phyloP scores from a whole-genome alignment of 2,329 filamentous ascomycete species.

The Penicillium sp. region DNA sequence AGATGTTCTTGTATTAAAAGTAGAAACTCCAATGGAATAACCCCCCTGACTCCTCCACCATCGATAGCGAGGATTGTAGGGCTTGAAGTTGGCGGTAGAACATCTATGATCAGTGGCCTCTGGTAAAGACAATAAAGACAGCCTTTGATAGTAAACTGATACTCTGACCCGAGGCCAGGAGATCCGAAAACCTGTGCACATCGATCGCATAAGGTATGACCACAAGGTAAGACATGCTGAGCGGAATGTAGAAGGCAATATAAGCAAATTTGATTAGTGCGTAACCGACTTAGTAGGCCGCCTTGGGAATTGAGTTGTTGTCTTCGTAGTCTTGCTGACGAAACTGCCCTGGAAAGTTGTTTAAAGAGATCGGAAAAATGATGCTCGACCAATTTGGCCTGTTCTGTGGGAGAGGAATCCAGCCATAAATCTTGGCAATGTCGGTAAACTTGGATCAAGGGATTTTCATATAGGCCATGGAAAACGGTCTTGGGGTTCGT shows the following conservation, averaged over 20 bases:
- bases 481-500: constrained; percentile 5
- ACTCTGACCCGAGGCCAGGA: constrained; percentile 8
- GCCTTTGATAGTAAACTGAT: constrained; percentile 17
- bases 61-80: constrained; percentile 29
- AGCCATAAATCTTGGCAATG: background rate
- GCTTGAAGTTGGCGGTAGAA: constrained; percentile 26
- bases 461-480: constrained; percentile 1
- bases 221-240: constrained; percentile 19
- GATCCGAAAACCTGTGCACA: constrained; percentile 21
- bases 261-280: constrained; percentile 21
- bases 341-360: background rate
- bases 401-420: background rate
- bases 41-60: constrained; percentile 22
- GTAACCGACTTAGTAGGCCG: constrained; percentile 11
- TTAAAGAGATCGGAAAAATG: background rate
- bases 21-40: constrained; percentile 19
- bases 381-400: background rate
- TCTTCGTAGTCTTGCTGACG: background rate
- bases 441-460: background rate
- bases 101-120: constrained; percentile 13
- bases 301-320: constrained; percentile 9
- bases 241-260: constrained; percentile 17
- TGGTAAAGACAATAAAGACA: constrained; percentile 18
- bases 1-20: constrained; percentile 15
- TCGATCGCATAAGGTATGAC: constrained; percentile 23